Base-by-base conservation (phyloP, 139 green algal genomes). In the Prasinococcaceae sp. region DNA sequence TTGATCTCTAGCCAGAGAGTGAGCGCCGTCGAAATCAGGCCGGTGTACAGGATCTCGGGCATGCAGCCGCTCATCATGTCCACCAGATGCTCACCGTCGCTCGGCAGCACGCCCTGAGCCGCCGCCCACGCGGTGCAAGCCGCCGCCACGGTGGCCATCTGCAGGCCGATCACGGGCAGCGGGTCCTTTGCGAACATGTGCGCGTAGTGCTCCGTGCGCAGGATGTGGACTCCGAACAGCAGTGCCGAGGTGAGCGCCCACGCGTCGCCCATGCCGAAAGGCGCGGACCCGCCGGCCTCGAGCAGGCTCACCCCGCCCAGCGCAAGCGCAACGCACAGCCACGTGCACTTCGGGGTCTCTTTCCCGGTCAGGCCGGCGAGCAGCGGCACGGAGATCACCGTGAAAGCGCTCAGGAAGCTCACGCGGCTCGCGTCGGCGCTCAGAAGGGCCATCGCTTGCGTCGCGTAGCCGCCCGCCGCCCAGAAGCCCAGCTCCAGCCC, bases 341-440 rank as follows among this genome's bases (percentile, higher is more conserved):
- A 88, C 1, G 75, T 84, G 30, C 79, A 10, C 2, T 62, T 58
- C 22, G 63, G 64, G 9, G 92, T 74, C 1, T 68, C 36, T 25
- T 59, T 55, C 17, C 83, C 80, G 17, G 42, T 60, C 3, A 86
- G 30, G 24, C 74, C 81, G 14, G 71, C 76, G 36, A 93, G 47
- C 23, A 88, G 50, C 5, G 83, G 83, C 14, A 93, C 82, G 10
- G 76, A 60, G 25, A 93, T 63, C 23, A 92, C 82, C 10, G 82
- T 92, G 59, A 92, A 84, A 1, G 82, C 80, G 41, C 61, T 79
- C 3, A 92, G 67, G 42, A 92, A 83, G 27, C 59, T 77, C 12
- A 70, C 79, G 17, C 77, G 49, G 0, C 63, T 76, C 4, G 82
- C 82, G 29, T 88, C 75, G 2, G 78, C 81, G 39, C 69, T 68